Evolutionary conservation across 306 rosid genomes (phyloP), one percentile per base, ranked within the genome.

Genomic region (Sindora glabra): DNA sequence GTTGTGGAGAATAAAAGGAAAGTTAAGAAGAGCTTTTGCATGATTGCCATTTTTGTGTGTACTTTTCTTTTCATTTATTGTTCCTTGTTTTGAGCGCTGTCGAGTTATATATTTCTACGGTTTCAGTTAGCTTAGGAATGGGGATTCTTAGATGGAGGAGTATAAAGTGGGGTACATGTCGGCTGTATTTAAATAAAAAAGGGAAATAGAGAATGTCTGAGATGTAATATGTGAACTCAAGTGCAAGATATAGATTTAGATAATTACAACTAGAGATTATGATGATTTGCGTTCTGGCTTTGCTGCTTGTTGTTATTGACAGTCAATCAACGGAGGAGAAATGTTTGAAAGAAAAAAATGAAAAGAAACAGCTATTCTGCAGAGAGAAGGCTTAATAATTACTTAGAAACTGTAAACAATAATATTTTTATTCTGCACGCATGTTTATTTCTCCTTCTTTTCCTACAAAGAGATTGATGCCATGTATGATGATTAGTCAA

Each of bases 221-320:
- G 67, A 59, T 47, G 34, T 46, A 62, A 10, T 36, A 54, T 44
- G 67, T 62, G 48, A 74, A 67, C 42, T 72, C 60, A 67, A 12
- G 25, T 60, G 68, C 72, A 81, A 64, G 84, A 39, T 42, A 25
- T 38, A 30, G 7, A 23, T 58, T 54, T 72, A 75, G 68, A 56
- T n/a, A 56, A 34, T n/a, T n/a, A 24, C 33, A 10, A n/a, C 8
- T 29, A 1, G 34, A 9, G 5, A 29, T 4, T 48, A n/a, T 29
- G 5, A 12, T 27, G n/a, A 52, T 51, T 6, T 13, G 54, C 51
- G 59, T n/a, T 69, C 44, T 66, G 69, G 68, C 75, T 74, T 68
- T 68, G 64, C 78, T 71, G 67, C 3, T 29, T 6, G 8, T 9
- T 29, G 34, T 29, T n/a, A n/a, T n/a, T n/a, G n/a, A n/a, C n/a